Base-by-base conservation (phyloP, 768 basidiomycete species). In the Nevesoporus exiguus region DNA sequence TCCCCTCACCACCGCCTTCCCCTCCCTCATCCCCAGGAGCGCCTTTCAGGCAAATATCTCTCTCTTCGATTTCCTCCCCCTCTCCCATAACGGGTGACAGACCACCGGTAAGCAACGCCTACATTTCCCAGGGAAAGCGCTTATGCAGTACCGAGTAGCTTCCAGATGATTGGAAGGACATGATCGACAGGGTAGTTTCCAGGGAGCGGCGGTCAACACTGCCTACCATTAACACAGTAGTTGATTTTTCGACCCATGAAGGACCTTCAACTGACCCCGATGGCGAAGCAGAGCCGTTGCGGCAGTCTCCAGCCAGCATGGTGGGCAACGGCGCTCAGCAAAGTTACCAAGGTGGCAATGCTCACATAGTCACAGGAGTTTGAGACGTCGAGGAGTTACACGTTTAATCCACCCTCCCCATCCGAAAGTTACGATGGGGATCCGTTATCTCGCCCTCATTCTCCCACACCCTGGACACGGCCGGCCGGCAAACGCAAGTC, bases 1-100 rank as follows among this genome's bases (percentile, higher is more conserved):
- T 85, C 41, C 86, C 86, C 31, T 85, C 86, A 13, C 82, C 85
- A 6, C 80, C 83, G 45, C 70, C 77, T 33, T 68, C 67, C 9
- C 65, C 68, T 19, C 72, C 67, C 3, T 69, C 71, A 34, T 73
- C 70, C 15, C 70, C 70, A 42, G 67, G 67, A 6, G 64, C 67
- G 25, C 69, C 71, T 21, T 67, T 72, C 25, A 67, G 65, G 51
- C 69, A 67, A 47, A 65, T 71, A 10, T 71, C 69, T 5, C 60
- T 69, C 31, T 60, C 66, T 7, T 67, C 56, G 8, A 27, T 69
- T 46, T 61, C 70, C 1, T 61, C 60, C 2, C 44, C 57, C 36
- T 47, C 65, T n/a, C 58, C 56, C 31, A 21, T 49, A 22, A 47
- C 63, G 14, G 47, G 51, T 41, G 72, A 71, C 51, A 62, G 62